These are phyloP conservation scores for Russula dissimulans DNA, from an alignment of 768 basidiomycete genomes.

Conservation along the genomic window DNA sequence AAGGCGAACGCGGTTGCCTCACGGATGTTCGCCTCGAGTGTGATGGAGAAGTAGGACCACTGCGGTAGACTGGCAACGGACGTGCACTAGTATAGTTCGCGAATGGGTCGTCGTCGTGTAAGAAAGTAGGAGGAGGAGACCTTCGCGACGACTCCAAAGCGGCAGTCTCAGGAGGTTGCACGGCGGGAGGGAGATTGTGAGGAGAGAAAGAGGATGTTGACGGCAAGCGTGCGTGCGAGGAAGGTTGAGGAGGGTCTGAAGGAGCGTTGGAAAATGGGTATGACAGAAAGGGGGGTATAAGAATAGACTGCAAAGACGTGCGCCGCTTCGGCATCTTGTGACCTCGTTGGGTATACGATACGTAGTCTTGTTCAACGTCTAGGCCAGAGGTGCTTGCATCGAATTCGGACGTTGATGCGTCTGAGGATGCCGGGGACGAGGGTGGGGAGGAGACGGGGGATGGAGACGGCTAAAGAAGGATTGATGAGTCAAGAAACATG, in stretches of 20 bases:
- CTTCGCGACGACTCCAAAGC: slow-evolving; percentile 19
- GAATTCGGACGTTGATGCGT: slow-evolving; percentile 1
- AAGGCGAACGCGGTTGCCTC: slow-evolving; percentile 14
- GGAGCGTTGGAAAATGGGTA: slow-evolving; percentile 22
- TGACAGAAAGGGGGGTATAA: slow-evolving; percentile 40
- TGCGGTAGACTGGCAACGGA: slow-evolving; percentile 14
- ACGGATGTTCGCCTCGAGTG: slow-evolving; percentile 7
- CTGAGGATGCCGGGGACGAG: background rate
- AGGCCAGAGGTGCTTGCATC: background rate
- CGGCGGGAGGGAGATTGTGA: slow-evolving; percentile 1
- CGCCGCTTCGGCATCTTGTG: slow-evolving; percentile 40
- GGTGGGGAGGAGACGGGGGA: background rate
- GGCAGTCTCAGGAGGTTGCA: background rate
- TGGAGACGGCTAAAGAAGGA: background rate
- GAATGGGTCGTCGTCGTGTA: slow-evolving; percentile 69
- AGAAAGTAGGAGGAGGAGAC: slow-evolving; percentile 27
- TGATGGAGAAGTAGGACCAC: slow-evolving; percentile 15
- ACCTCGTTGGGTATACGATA: slow-evolving; percentile 1
- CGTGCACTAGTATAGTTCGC: slow-evolving; percentile 41
- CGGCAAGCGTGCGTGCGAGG: slow-evolving; percentile 19
- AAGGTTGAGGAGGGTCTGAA: slow-evolving; percentile 22
- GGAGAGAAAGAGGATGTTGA: slow-evolving; percentile 14
- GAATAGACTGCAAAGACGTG: slow-evolving; percentile 44
- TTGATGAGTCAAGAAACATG: background rate
- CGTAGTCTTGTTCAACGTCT: background rate